Percentiles rank a stretch among this genome's conserved stretches.
Evolutionary conservation across 352 stramenopile genomes (phyloP).

Genomic region (Globisporangium cederbergense): DNA sequence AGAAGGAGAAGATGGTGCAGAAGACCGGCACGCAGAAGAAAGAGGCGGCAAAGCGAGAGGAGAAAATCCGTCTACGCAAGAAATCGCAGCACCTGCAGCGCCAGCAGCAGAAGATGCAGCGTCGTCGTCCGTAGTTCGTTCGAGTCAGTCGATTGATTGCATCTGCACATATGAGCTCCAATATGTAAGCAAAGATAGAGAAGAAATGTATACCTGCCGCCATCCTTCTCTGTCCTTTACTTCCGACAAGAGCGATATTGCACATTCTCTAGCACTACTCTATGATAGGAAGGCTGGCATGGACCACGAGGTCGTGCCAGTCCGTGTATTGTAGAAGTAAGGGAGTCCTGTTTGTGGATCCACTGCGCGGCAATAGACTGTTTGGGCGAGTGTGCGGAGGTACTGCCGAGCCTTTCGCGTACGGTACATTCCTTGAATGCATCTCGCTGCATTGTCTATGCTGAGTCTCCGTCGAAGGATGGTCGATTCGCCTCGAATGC

Average conservation of each 20-base stretch:
- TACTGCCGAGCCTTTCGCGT: slow-evolving; percentile 42
- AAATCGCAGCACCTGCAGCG: slow-evolving; percentile 72
- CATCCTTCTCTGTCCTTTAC: background rate
- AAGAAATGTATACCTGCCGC: background rate
- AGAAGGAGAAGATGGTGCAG: slow-evolving; percentile 67
- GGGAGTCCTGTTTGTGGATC: slow-evolving; percentile 39
- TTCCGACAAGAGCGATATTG: background rate
- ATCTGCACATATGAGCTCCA: background rate
- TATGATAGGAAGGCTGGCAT: slow-evolving; percentile 37
- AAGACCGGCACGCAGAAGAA: slow-evolving; percentile 77
- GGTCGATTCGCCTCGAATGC: slow-evolving; percentile 24
- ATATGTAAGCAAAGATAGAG: slow-evolving; percentile 1
- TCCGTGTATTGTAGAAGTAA: slow-evolving; percentile 62
- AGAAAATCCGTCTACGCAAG: slow-evolving; percentile 80
- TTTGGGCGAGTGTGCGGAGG: slow-evolving; percentile 30
- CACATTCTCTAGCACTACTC: background rate
- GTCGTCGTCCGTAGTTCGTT: slow-evolving; percentile 21
- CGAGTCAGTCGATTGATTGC: background rate
- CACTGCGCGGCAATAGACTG: slow-evolving; percentile 38
- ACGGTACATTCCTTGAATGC: slow-evolving; percentile 60
- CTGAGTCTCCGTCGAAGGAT: slow-evolving; percentile 16
- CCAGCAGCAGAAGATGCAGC: slow-evolving; percentile 50
- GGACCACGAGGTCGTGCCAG: slow-evolving; percentile 49
- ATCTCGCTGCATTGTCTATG: slow-evolving; percentile 29
- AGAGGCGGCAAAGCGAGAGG: slow-evolving; percentile 73